These are phyloP conservation scores for Martensiomyces pterosporus DNA, from an alignment of 192 early-diverging fungal genomes.

Conservation along the genomic window DNA sequence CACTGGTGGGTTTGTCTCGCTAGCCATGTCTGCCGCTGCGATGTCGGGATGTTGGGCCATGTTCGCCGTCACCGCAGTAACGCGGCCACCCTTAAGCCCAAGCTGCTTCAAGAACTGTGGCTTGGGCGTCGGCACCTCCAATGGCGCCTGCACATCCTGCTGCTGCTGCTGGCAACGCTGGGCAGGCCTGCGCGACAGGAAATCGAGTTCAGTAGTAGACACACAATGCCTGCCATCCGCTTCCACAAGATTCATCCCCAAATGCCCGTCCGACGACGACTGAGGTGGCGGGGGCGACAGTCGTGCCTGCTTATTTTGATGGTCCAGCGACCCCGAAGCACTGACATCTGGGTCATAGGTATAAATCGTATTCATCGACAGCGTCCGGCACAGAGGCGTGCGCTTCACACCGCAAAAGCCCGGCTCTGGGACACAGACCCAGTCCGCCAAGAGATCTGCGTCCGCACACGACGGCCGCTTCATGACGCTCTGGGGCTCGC, in stretches of 20 bases:
- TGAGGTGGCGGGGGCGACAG: conserved; percentile 8
- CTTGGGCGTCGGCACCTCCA: conserved; percentile 9
- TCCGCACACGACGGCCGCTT: conserved; percentile 14
- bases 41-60: no score
- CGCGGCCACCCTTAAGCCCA: conserved; percentile 1
- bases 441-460: no score
- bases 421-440: conserved; percentile 1
- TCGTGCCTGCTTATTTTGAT: conserved; percentile 8
- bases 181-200: no score
- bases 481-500: conserved; percentile 7
- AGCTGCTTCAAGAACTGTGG: conserved; percentile 19
- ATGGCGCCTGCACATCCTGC: conserved; percentile 3
- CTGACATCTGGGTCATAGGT: no score
- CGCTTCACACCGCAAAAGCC: conserved; percentile 1
- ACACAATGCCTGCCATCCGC: no score
- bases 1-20: no score
- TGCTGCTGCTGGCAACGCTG: conserved; percentile 1
- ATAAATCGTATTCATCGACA: conserved; percentile 14
- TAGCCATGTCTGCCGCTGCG: no score
- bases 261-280: no score
- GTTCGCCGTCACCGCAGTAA: no score
- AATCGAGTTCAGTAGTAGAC: no score
- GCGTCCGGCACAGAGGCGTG: conserved; percentile 8
- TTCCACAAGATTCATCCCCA: no score
- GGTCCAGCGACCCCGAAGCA: no score